Evolutionary conservation across 2,329 filamentous ascomycete species (phyloP), one percentile per base, ranked within the genome.

Genomic region (Shiraia bambusicola): DNA sequence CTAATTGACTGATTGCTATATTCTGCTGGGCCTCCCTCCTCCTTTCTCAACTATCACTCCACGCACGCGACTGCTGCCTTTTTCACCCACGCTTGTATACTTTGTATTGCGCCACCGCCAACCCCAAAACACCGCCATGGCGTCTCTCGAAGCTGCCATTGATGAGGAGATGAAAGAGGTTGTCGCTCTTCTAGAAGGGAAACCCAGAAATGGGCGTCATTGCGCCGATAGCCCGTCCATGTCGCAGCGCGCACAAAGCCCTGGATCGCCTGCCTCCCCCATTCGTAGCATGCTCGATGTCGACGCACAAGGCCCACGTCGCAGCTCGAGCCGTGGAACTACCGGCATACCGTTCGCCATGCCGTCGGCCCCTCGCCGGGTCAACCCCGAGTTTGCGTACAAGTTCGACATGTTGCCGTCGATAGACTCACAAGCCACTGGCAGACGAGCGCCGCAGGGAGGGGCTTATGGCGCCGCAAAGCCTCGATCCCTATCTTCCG

Each of bases 81-180:
- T n/a, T n/a, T 30, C 24, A 29, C 19, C 2, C 28, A 25, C 13
- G 5, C 26, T 27, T 24, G 31, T 28, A 37, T 28, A 16, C 34
- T 29, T 28, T 28, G 38, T n/a, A n/a, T n/a, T n/a, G n/a, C n/a
- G n/a, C n/a, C n/a, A n/a, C n/a, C n/a, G n/a, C n/a, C 12, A 7
- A 22, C 37, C 22, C 40, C 38, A 40, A 28, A 13, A 34, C 47
- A 42, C 47, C 36, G 54, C 38, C 14, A 88, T 88, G 84, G 48
- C 56, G 44, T 89, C 86, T 60, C 80, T 91, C 60, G 87, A 89
- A 70, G 80, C 84, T 34, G 81, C 84, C 52, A 76, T 90, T 50
- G 87, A 90, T 63, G 84, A 89, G 73, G 87, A 92, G 74, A 80
- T 86, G 48, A 76, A 77, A 49, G 86, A 88, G 69, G 83, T 90